Evolutionary conservation across 2,329 filamentous ascomycete species (phyloP), one percentile per base, ranked within the genome.

Genomic region (Aureobasidium mangrovei): DNA sequence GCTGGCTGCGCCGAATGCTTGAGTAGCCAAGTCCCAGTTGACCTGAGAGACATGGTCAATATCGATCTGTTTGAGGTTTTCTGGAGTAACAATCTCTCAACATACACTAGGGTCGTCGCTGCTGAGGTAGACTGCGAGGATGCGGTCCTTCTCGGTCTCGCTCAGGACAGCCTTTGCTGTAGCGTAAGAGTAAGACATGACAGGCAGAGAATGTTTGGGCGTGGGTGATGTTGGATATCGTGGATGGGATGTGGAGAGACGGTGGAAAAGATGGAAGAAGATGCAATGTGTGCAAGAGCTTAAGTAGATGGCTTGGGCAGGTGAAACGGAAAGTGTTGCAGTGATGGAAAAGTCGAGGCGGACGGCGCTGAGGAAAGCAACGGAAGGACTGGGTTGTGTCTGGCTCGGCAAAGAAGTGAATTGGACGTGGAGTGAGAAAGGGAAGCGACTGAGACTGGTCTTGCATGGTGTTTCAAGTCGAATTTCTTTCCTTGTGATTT

Each of bases 131-230:
- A 63, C 36, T 40, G 58, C 60, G 31, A 65, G 32, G 48, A 66
- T 55, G 55, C 64, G 64, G 40, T 65, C 59, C 56, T 64, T 67
- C 32, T 67, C 65, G 24, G 27, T 51, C 3, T 67, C 61, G 32
- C 12, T 60, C 42, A 67, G 57, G 24, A 57, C 46, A 12, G 39
- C 38, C 48, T 61, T 63, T 38, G 62, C 62, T 41, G 59, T 56
- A 7, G 55, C 39, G 60, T 58, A 66, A 53, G 65, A 54, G 62
- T 64, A 64, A 24, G 56, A 32, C 58, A 63, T 62, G 45, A 18
- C 29, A 7, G 33, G 35, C 26, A 7, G 9, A 47, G 32, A 18
- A 18, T 18, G 10, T 9, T 18, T 40, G 53, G n/a, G 38, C 31
- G 12, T 28, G 29, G 33, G 9, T 42, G 47, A n/a, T 2, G 43